Evolutionary conservation across 2,329 filamentous ascomycete genomes (phyloP), one percentile per base, ranked within the genome.

Genomic region (Immersiporthe knoxdaviesiana): DNA sequence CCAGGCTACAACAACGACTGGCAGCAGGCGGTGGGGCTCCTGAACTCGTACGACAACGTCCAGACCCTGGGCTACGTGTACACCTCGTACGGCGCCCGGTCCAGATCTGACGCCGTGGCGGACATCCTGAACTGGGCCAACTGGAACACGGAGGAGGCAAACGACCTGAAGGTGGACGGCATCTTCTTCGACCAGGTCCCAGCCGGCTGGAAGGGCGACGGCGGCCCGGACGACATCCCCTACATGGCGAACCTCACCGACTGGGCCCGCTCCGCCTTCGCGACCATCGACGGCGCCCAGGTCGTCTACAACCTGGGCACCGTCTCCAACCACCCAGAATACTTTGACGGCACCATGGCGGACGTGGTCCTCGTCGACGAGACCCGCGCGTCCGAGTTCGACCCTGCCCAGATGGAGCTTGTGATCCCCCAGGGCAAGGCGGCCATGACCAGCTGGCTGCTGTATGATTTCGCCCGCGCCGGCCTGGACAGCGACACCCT

Each of bases 151-250:
- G 64, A 70, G 24, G 27, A 47, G 21, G 24, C 8, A 1, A 54
- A 30, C 18, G 63, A 72, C 52, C 68, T 72, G 39, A 58, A 65
- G 3, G 21, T 72, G 18, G 62, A 65, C 6, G 70, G 70, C 2
- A 66, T 72, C 32, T 72, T 70, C 62, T 72, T 72, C 52, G 70
- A 72, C 58, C 65, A 72, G 76, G 68, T 2, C 58, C 66, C 16
- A 18, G 12, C 56, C 16, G 52, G 52, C 32, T 65, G 10, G 27
- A 16, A 24, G 71, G 67, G n/a, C 72, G 67, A 50, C 70, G 62
- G 1, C 68, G 21, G 30, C 71, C 39, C 47, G 3, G 10, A 59
- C 18, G 64, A 69, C 41, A 58, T 69, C 7, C 16, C 58, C 1
- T 69, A 67, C 27, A 67, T 69, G 68, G 14, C 21, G 11, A 52